A percentile compares a stretch with the other conserved stretches of the same genome.
phyloP scores from a whole-genome alignment of 2,329 filamentous ascomycete species.

The Xylariaceae sp. region DNA sequence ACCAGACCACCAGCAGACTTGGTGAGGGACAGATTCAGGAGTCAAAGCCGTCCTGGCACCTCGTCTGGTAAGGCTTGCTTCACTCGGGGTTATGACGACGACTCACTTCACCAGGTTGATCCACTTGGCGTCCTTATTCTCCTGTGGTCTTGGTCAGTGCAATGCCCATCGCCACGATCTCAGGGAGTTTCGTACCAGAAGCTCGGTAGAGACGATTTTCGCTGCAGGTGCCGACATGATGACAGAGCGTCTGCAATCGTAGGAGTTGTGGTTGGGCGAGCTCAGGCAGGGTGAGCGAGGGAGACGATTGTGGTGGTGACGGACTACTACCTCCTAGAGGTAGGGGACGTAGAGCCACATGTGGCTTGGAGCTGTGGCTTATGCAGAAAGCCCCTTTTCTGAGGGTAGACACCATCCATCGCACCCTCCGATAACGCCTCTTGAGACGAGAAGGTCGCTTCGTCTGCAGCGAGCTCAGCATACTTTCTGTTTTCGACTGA shows the following conservation, averaged over 20 bases:
- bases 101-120: slow-evolving; percentile 25
- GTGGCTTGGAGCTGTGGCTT: too few relatives aligned
- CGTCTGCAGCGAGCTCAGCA: too few relatives aligned
- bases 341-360: neutral
- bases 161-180: neutral
- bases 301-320: neutral
- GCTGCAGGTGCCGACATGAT: slow-evolving; percentile 14
- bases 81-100: neutral
- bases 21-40: neutral
- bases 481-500: too few relatives aligned
- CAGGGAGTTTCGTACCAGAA: slow-evolving; percentile 17
- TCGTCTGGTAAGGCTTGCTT: too few relatives aligned
- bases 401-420: too few relatives aligned
- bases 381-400: too few relatives aligned
- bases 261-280: neutral
- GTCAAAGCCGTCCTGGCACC: too few relatives aligned
- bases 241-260: neutral
- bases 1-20: neutral
- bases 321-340: too few relatives aligned
- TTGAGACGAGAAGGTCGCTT: too few relatives aligned
- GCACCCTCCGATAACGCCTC: too few relatives aligned
- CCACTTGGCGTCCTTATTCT: slow-evolving; percentile 25
- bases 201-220: slow-evolving; percentile 20
- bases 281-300: neutral
- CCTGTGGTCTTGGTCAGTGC: slow-evolving; percentile 9